Evolutionary conservation across 2,329 filamentous ascomycete species (phyloP).

Genomic region (Ceratocystis albifundus): DNA sequence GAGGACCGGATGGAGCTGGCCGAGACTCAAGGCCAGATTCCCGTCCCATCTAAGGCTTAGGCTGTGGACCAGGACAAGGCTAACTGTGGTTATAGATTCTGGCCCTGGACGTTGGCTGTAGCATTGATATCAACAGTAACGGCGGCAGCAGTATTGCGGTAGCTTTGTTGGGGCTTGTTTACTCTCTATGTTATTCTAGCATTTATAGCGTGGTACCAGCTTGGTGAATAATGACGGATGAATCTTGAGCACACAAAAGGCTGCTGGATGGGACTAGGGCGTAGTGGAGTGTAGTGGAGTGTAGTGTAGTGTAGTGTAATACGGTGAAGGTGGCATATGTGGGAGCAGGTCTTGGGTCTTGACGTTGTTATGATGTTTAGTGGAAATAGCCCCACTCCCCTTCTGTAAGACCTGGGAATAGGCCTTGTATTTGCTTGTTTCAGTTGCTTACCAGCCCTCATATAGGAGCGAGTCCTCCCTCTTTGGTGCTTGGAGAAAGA

Average conservation of each 20-base stretch:
- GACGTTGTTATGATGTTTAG: no score
- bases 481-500: no score
- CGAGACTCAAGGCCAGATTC: constrained; percentile 13
- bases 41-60: constrained; percentile 9
- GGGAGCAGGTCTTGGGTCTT: no score
- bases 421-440: no score
- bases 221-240: not conserved
- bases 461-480: no score
- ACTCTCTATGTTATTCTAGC: not conserved
- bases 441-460: no score
- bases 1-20: constrained; percentile 33
- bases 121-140: not conserved
- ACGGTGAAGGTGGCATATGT: not conserved
- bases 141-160: not conserved
- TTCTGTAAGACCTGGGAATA: no score
- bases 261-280: not conserved
- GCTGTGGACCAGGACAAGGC: not conserved
- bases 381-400: no score
- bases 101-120: not conserved
- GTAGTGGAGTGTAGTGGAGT: not conserved
- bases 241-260: not conserved
- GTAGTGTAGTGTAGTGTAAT: not conserved
- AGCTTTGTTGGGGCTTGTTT: not conserved
- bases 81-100: not conserved
- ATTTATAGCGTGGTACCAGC: not conserved